These are phyloP conservation scores for Trematosphaeria pertusa DNA, from an alignment of 2,329 filamentous ascomycete genomes.

Conservation along the genomic window DNA sequence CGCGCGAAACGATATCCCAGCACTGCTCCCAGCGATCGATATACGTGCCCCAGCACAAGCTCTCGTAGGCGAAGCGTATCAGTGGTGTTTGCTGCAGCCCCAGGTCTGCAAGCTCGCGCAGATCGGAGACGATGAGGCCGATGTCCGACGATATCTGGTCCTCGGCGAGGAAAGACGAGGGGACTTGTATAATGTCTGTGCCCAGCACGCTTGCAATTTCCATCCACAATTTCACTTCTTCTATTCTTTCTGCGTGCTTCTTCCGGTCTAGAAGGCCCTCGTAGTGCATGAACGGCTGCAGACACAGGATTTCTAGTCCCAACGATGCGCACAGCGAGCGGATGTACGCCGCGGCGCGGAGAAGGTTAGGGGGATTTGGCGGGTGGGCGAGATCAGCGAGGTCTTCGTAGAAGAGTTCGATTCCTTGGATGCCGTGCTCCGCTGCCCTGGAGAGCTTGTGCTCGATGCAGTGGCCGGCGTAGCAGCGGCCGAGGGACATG, in stretches of 20 bases:
- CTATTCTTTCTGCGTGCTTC: conserved; percentile 63
- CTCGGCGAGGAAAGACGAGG: conserved; percentile 70
- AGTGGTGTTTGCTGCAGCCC: conserved; percentile 63
- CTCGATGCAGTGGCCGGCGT: conserved; percentile 68
- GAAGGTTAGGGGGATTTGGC: conserved; percentile 54
- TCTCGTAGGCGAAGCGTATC: conserved; percentile 76
- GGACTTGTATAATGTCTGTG: conserved; percentile 77
- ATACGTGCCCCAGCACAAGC: conserved; percentile 74
- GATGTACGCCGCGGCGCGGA: conserved; percentile 66
- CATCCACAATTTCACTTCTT: conserved; percentile 74
- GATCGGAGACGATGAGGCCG: conserved; percentile 66
- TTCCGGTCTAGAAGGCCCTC: conserved; percentile 72
- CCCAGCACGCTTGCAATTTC: conserved; percentile 66
- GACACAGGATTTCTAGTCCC: conserved; percentile 66
- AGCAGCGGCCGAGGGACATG: conserved; percentile 77
- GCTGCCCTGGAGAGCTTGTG: conserved; percentile 73
- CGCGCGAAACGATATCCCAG: conserved; percentile 71
- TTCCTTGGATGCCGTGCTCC: conserved; percentile 68
- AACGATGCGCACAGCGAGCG: conserved; percentile 63
- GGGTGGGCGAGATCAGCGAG: conserved; percentile 66
- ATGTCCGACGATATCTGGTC: conserved; percentile 61
- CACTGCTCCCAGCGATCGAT: conserved; percentile 74
- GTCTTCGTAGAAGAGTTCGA: conserved; percentile 83
- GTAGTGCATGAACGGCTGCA: conserved; percentile 81
- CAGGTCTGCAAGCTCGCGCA: conserved; percentile 71